Evolutionary conservation across 352 stramenopile genomes (phyloP), one percentile per base, ranked within the genome.

Genomic region (Pythium guiyangense): DNA sequence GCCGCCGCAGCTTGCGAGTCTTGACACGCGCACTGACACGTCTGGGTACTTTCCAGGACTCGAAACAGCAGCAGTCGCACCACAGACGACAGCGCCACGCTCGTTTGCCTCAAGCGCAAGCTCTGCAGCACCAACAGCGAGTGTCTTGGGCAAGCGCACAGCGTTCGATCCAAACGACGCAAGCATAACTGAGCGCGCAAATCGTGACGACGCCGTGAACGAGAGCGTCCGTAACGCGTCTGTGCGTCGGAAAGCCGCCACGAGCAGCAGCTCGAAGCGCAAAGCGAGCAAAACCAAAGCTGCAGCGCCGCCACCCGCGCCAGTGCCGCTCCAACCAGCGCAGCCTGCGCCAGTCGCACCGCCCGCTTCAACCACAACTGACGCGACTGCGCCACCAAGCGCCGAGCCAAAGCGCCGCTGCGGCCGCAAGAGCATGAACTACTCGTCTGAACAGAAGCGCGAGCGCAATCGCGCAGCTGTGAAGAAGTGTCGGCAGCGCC

Each of bases 371-470:
- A 15, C 1, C 17, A n/a, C 53, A 25, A 31, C 31, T n/a, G n/a
- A n/a, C n/a, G n/a, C n/a, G n/a, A n/a, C n/a, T 57, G 27, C n/a
- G n/a, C n/a, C 10, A 11, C 18, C 0, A 43, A 25, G 18, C 20
- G 39, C 18, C 2, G 65, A 74, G 12, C 63, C 69, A 20, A 91
- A 91, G 59, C 76, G 80, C 14, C 80, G 80, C 2, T 92, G 83
- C 49, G 83, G 83, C 37, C 77, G 83, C 46, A 92, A 92, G 68
- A 90, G 76, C 55, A 92, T 92, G 83, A 92, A 92, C 69, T 92
- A 90, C 51, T 90, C 79, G 31, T 90, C 78, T 0, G 79, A 90
- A 52, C 76, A 92, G 46, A 92, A 92, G 65, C 83, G 83, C 27
- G 83, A 92, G 63, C 79, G 83, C 44, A 92, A 92, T 53, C 79